Evolutionary conservation across 768 basidiomycete genomes (phyloP).

Genomic region (Kwoniella mangroviensis): DNA sequence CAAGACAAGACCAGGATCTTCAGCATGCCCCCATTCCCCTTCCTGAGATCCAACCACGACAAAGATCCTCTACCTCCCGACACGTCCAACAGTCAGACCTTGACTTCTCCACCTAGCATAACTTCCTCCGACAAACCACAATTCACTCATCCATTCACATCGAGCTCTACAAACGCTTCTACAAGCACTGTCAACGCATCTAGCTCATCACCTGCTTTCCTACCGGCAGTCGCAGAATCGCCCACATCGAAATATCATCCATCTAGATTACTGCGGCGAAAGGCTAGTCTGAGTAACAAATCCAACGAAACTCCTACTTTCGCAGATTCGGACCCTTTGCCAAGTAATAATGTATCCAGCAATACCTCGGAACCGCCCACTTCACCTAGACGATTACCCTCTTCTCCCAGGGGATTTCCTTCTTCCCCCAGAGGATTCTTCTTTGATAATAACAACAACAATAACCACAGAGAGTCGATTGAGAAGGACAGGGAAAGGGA

Average conservation of each 20-base stretch:
- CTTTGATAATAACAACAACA: neutral
- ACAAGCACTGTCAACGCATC: constrained; percentile 6
- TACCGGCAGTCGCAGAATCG: neutral
- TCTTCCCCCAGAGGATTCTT: constrained; percentile 12
- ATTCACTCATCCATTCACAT: constrained; percentile 15
- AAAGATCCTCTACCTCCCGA: constrained; percentile 10
- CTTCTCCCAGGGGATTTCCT: neutral
- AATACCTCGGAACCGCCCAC: constrained; percentile 7
- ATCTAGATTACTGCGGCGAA: constrained; percentile 32
- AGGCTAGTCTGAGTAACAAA: constrained; percentile 21
- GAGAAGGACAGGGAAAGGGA: constrained; percentile 4
- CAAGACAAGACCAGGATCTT: no score
- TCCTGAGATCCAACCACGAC: constrained; percentile 23
- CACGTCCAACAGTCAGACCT: neutral
- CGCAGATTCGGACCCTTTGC: constrained; percentile 8
- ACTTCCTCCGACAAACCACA: neutral
- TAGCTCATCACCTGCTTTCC: neutral
- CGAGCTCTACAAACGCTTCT: constrained; percentile 4
- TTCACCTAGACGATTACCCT: constrained; percentile 3
- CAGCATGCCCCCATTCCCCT: constrained; percentile 19
- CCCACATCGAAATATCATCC: constrained; percentile 32
- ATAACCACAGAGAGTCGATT: neutral
- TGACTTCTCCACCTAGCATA: constrained; percentile 1
- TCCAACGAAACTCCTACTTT: constrained; percentile 4
- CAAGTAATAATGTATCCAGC: neutral